phyloP scores from a whole-genome alignment of 495 filamentous ascomycete genomes.

The Cercophora newfieldiana region DNA sequence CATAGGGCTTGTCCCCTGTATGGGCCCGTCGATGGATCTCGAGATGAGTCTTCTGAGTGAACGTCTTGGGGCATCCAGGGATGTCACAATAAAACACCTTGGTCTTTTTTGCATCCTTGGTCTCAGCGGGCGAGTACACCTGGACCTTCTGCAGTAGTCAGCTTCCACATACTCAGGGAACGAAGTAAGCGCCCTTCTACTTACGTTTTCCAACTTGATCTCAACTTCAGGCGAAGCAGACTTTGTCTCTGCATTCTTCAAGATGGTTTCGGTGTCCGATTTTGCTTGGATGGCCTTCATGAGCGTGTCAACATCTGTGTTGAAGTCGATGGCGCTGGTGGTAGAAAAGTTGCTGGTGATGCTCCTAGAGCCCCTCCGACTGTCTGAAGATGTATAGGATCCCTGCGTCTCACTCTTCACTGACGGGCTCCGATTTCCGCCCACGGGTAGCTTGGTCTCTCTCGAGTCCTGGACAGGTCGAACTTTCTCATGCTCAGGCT shows the following conservation, averaged over 20 bases:
- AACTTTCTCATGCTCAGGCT: not conserved
- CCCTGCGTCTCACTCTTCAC: constrained; percentile 42
- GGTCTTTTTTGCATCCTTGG: constrained; percentile 22
- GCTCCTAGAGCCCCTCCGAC: constrained; percentile 24
- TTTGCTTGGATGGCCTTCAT: constrained; percentile 91
- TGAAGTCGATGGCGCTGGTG: constrained; percentile 54
- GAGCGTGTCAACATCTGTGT: constrained; percentile 82
- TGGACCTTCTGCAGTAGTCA: not conserved
- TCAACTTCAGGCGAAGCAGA: not conserved
- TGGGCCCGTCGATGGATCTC: constrained; percentile 90
- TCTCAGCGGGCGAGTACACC: not conserved
- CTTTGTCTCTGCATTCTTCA: constrained; percentile 7
- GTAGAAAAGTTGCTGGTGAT: constrained; percentile 31
- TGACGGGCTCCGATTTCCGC: constrained; percentile 35
- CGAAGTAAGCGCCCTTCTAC: not conserved
- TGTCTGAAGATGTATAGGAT: constrained; percentile 14
- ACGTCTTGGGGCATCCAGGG: constrained; percentile 75
- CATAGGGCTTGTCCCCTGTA: constrained; percentile 88
- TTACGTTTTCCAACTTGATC: constrained; percentile 16
- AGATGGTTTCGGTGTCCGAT: constrained; percentile 35
- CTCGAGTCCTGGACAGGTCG: constrained; percentile 16
- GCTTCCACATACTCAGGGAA: not conserved
- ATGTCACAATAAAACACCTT: constrained; percentile 78
- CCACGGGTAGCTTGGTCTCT: constrained; percentile 18
- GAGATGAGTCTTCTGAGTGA: constrained; percentile 90